Evolutionary conservation across 2,329 filamentous ascomycete genomes (phyloP).

Genomic region (Cladorrhinum sp.): DNA sequence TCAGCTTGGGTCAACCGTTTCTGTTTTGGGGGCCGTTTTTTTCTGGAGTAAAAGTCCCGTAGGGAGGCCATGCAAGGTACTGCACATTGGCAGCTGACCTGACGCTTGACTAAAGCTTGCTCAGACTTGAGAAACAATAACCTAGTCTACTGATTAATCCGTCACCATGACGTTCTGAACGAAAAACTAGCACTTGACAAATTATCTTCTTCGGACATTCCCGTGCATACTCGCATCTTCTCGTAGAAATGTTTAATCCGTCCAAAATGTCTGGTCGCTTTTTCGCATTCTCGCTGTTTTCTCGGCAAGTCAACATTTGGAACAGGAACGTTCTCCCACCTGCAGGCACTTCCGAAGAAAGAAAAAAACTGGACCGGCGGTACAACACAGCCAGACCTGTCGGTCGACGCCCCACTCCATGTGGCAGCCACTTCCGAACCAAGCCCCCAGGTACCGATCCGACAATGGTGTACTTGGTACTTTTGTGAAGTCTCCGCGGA

Average conservation of each 20-base stretch:
- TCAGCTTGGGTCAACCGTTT: slow-evolving; percentile 4
- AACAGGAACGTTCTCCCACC: neutral
- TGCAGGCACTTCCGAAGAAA: neutral
- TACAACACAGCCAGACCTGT: neutral
- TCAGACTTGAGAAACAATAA: neutral
- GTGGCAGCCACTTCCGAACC: slow-evolving; percentile 1
- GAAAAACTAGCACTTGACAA: neutral
- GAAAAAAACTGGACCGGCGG: too few species aligned
- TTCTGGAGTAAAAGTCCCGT: neutral
- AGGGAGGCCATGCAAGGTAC: neutral
- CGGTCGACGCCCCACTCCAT: neutral
- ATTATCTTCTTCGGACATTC: neutral
- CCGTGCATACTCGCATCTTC: neutral
- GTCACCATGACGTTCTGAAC: slow-evolving; percentile 7
- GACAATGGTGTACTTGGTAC: neutral
- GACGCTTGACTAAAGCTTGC: neutral
- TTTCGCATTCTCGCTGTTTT: slow-evolving; percentile 11
- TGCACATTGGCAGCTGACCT: neutral
- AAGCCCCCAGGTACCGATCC: neutral
- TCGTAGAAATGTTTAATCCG: neutral
- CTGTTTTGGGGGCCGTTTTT: neutral
- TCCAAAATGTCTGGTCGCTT: neutral
- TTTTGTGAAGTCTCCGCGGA: neutral
- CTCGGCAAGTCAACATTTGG: slow-evolving; percentile 2
- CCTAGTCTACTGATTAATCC: neutral